These are phyloP conservation scores for Pulveroboletus ravenelii DNA, from an alignment of 768 basidiomycete species.

Conservation along the genomic window DNA sequence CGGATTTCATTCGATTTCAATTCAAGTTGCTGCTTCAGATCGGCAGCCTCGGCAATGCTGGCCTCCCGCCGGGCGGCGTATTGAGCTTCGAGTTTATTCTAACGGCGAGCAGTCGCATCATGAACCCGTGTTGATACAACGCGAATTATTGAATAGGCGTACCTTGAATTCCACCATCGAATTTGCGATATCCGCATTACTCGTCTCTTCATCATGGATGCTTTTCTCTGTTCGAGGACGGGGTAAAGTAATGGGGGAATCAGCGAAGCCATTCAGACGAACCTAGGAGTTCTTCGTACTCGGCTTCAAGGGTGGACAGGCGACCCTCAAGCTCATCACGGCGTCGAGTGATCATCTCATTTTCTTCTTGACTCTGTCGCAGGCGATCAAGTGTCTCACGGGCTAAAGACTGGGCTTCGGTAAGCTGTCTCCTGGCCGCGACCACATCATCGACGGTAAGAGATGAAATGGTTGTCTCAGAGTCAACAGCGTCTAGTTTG, in stretches of 20 bases:
- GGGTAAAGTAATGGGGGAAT: conserved; percentile 1
- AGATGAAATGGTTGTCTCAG: conserved; percentile 46
- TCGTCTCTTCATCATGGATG: conserved; percentile 83
- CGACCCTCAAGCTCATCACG: conserved; percentile 86
- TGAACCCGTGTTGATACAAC: not conserved
- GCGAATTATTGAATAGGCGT: conserved; percentile 6
- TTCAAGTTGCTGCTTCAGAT: conserved; percentile 89
- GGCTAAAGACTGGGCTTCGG: conserved; percentile 80
- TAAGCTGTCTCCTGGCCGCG: conserved; percentile 79
- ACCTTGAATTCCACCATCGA: conserved; percentile 92
- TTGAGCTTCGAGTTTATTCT: conserved; percentile 94
- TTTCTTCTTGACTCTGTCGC: conserved; percentile 88
- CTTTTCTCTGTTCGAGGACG: conserved; percentile 67
- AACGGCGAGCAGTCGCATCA: conserved; percentile 5
- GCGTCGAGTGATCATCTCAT: conserved; percentile 74
- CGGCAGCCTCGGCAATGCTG: conserved; percentile 74
- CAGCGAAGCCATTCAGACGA: conserved; percentile 24
- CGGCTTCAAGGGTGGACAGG: conserved; percentile 75
- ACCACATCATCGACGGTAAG: conserved; percentile 75
- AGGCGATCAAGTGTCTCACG: conserved; percentile 89
- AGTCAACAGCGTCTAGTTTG: conserved; percentile 81
- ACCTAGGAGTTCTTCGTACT: conserved; percentile 97
- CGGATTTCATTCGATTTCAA: conserved; percentile 78
- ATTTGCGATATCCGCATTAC: conserved; percentile 76
- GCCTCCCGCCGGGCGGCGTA: conserved; percentile 91